Evolutionary conservation across 768 basidiomycete species (phyloP), one percentile per base, ranked within the genome.

Genomic region (Cystofilobasidium capitatum): DNA sequence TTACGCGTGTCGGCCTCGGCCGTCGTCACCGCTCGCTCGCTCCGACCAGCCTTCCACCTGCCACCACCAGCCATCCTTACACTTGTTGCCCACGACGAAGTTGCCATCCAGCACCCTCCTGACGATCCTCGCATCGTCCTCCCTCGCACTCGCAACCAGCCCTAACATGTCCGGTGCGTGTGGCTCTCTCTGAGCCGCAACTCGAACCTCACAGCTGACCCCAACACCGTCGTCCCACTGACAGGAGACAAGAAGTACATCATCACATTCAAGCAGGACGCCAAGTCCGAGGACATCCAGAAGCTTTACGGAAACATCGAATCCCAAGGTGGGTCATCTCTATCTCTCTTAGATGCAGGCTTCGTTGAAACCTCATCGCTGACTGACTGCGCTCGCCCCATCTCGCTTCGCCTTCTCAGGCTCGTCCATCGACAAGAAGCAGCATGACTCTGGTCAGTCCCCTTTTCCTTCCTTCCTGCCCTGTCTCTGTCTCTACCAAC

Each of bases 221-320:
- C 40, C 40, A 10, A 42, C 40, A 12, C 58, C 5, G 8, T 9
- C 40, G 3, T 3, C 20, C 3, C 5, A 1, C 13, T 26, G 2
- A 24, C 26, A 40, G n/a, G n/a, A 60, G 63, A 40, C 54, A 64
- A 64, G 63, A 55, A 55, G 24, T 64, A 57, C 63, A 64, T 64
- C 63, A 57, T 64, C 54, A 64, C 63, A 17, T 64, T 64, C 29
- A 7, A 26, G 9, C 51, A 64, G 63, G 10, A 20, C 36, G 63
- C 63, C 36, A 40, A 40, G 63, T 13, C 51, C 17, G 36, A 31
- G 26, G 37, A 64, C 33, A 64, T 64, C 17, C 37, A 64, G 39
- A 35, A 26, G 26, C 37, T 64, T 26, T 64, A 64, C 63, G 31
- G n/a, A 17, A 29, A 55, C 26, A 36, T 64, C 26, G 63, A 64